A percentile compares a stretch with the other conserved stretches of the same genome.
These are phyloP conservation scores for Aspergillus sp. DNA, from an alignment of 2,329 filamentous ascomycete species.

Conservation along the genomic window DNA sequence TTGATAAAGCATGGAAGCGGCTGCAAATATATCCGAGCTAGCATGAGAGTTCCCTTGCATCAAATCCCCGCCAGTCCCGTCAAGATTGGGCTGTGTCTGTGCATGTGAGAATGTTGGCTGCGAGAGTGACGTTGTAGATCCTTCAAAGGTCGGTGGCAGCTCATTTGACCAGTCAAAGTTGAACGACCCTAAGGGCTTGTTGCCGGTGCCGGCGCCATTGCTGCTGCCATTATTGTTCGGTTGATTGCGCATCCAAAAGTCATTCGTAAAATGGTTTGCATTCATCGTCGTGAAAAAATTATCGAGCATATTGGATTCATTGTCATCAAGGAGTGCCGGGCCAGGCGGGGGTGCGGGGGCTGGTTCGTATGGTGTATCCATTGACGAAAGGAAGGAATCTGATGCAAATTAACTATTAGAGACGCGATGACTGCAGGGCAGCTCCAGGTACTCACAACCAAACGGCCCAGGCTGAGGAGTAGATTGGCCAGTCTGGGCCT, in stretches of 20 bases:
- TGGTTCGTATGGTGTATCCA: slow-evolving; percentile 35
- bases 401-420: slow-evolving; percentile 1
- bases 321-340: slow-evolving; percentile 57
- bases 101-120: slow-evolving; percentile 36
- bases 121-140: slow-evolving; percentile 56
- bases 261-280: slow-evolving; percentile 29
- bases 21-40: slow-evolving; percentile 49
- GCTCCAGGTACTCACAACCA: slow-evolving; percentile 51
- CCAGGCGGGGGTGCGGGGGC: slow-evolving; percentile 57
- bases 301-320: slow-evolving; percentile 47
- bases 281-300: slow-evolving; percentile 39
- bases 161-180: slow-evolving; percentile 38
- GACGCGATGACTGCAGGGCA: slow-evolving; percentile 3
- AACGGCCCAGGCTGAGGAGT: slow-evolving; percentile 53
- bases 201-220: not conserved
- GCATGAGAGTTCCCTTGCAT: slow-evolving; percentile 18
- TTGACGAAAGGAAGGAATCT: slow-evolving; percentile 29
- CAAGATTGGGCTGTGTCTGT: slow-evolving; percentile 8
- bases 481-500: slow-evolving; percentile 34
- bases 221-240: slow-evolving; percentile 20
- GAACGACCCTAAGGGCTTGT: slow-evolving; percentile 6
- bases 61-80: slow-evolving; percentile 18
- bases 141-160: slow-evolving; percentile 58
- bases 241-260: slow-evolving; percentile 28
- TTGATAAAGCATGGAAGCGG: slow-evolving; percentile 43